Evolutionary conservation across 768 basidiomycete genomes (phyloP).

Genomic region (Cyclocybe aegerita): DNA sequence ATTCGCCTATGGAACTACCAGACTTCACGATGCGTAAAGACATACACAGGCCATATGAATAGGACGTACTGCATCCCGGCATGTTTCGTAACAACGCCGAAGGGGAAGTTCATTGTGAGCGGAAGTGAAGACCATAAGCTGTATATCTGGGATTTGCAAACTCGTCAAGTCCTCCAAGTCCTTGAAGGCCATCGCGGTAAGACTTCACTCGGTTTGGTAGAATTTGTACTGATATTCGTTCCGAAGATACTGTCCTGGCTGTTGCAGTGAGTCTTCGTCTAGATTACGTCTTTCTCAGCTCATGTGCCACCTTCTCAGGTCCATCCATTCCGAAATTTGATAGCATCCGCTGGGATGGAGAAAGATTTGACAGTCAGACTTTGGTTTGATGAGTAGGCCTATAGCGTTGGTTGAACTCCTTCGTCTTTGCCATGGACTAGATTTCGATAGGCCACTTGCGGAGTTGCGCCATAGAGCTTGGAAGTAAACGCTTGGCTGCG

Average conservation of each 20-base stretch:
- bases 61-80: slow-evolving; percentile 80
- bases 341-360: slow-evolving; percentile 90
- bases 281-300: neutral
- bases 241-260: slow-evolving; percentile 66
- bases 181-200: slow-evolving; percentile 82
- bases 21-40: slow-evolving; percentile 88
- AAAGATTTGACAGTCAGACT: slow-evolving; percentile 83
- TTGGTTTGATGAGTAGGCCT: slow-evolving; percentile 58
- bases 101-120: slow-evolving; percentile 72
- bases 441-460: neutral
- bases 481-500: too few species aligned
- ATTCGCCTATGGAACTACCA: slow-evolving; percentile 95
- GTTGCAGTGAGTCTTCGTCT: slow-evolving; percentile 56
- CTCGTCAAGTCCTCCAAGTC: slow-evolving; percentile 69
- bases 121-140: slow-evolving; percentile 91
- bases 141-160: slow-evolving; percentile 89
- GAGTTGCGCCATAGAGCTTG: too few species aligned
- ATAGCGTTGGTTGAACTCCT: neutral
- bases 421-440: neutral
- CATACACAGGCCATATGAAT: slow-evolving; percentile 85
- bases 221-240: slow-evolving; percentile 5
- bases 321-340: slow-evolving; percentile 70
- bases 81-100: slow-evolving; percentile 54
- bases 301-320: slow-evolving; percentile 42
- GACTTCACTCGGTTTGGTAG: slow-evolving; percentile 1